These are phyloP conservation scores for Rutidosis leptorrhynchoides DNA, from an alignment of 129 eudicot genomes.

Conservation along the genomic window DNA sequence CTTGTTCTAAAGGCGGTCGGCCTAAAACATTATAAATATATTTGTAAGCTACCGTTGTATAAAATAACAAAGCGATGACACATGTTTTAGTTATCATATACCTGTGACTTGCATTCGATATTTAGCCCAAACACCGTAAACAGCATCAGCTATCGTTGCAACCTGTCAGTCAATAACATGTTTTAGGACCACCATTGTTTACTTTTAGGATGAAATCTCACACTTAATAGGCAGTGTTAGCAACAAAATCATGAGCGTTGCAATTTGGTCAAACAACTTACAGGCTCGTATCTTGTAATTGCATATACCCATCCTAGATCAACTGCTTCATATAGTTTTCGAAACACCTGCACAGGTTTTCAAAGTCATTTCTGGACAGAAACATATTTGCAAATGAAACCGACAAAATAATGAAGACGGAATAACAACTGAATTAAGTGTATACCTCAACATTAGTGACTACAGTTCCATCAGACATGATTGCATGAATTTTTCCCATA, in stretches of 20 bases:
- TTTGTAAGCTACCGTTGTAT: conserved; percentile 3
- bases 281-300: conserved; percentile 92
- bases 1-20: conserved; percentile 84
- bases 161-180: conserved; percentile 49
- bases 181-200: conserved; percentile 1
- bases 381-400: neutral
- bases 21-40: conserved; percentile 45
- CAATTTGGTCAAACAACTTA: conserved; percentile 36
- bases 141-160: conserved; percentile 75
- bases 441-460: conserved; percentile 82
- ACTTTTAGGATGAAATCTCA: conserved; percentile 6
- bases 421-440: neutral
- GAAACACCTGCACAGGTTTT: conserved; percentile 61
- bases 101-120: conserved; percentile 91
- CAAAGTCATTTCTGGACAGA: conserved; percentile 3
- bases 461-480: conserved; percentile 78
- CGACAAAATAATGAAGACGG: neutral
- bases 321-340: conserved; percentile 84
- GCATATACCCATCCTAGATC: conserved; percentile 97
- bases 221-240: neutral
- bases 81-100: conserved; percentile 4
- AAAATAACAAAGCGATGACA: conserved; percentile 13
- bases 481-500: conserved; percentile 96
- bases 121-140: conserved; percentile 94
- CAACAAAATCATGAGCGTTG: neutral